Evolutionary conservation across 495 filamentous ascomycete genomes (phyloP).

Genomic region (Penicillium alfredii): DNA sequence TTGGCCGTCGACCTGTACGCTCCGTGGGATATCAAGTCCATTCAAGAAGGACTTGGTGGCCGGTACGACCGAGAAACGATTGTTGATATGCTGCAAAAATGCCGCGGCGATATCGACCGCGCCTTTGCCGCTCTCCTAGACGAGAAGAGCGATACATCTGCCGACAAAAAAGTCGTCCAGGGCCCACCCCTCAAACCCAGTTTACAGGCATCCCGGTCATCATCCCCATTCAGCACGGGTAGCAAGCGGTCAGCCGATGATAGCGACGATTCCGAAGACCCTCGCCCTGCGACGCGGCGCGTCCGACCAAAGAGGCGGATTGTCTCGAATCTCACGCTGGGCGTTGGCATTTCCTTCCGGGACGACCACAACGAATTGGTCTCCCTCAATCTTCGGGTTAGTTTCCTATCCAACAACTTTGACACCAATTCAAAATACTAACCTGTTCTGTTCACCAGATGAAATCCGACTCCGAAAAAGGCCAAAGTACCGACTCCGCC

Average conservation of each 20-base stretch:
- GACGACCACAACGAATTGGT: constrained; percentile 43
- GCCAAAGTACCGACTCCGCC: constrained; percentile 4
- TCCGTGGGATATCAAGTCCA: constrained; percentile 59
- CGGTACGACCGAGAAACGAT: constrained; percentile 50
- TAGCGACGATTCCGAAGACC: constrained; percentile 36
- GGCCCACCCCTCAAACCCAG: constrained; percentile 32
- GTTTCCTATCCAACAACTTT: constrained; percentile 1
- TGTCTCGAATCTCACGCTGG: constrained; percentile 37
- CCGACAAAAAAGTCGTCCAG: constrained; percentile 19
- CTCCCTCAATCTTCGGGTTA: constrained; percentile 39
- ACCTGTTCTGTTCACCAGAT: constrained; percentile 4
- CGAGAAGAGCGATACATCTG: constrained; percentile 32
- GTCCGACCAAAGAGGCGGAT: constrained; percentile 32
- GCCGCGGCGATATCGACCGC: constrained; percentile 53
- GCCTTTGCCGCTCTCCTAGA: constrained; percentile 56
- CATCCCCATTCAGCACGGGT: constrained; percentile 42
- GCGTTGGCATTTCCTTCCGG: constrained; percentile 42
- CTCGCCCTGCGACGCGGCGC: constrained; percentile 26
- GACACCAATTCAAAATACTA: too few relatives aligned
- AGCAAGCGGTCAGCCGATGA: constrained; percentile 47
- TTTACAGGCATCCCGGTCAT: constrained; percentile 37
- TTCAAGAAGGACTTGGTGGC: constrained; percentile 52
- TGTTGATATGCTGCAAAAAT: constrained; percentile 52
- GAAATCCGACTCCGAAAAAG: constrained; percentile 11
- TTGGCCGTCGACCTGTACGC: constrained; percentile 33